Base-by-base conservation (phyloP, 305 asterid genomes). In the Andrographis paniculata region DNA sequence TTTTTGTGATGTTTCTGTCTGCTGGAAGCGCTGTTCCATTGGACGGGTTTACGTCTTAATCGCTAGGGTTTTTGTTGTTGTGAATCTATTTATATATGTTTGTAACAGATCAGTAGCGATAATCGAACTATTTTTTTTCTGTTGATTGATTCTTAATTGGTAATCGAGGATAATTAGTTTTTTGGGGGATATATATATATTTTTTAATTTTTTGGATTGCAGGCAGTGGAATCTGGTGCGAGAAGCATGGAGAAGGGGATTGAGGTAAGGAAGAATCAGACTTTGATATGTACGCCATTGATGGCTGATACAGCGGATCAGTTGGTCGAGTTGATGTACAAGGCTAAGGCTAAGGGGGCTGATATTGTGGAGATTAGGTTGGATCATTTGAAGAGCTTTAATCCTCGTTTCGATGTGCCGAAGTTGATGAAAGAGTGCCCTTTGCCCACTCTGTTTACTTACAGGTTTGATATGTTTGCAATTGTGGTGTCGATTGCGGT, bases 371-470 rank as follows among this genome's bases (percentile, higher is more conserved):
- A 91, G 47, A 48, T 91, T 58, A 74, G 96, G 67, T 61, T 91
- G 80, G 99, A 91, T 70, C 76, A 75, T 62, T 61, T 91, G 69
- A 80, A 78, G 73, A 70, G 51, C 62, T 77, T 91, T 55, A 68
- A 54, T 54, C 82, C 87, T 17, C 62, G 37, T 18, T 8, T 48
- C 4, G 93, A 91, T 69, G 63, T 91, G 9, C 70, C 70, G 40
- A 65, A 31, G 58, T 52, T 91, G 24, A 73, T 91, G 71, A 77
- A 66, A 39, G 69, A 45, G 31, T 86, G 79, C 55, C 96, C 99
- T 56, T 67, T 91, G 73, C 99, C 99, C 22, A 86, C 92, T 64
- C 84, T 91, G 47, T 78, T 91, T 60, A 91, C 99, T 62, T 83
- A 86, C 92, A 86, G 96, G 99, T 86, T 27, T 27, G 9, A 27